These are phyloP conservation scores for Ophiostoma australiae DNA, from an alignment of 2,329 filamentous ascomycete species.

Conservation along the genomic window DNA sequence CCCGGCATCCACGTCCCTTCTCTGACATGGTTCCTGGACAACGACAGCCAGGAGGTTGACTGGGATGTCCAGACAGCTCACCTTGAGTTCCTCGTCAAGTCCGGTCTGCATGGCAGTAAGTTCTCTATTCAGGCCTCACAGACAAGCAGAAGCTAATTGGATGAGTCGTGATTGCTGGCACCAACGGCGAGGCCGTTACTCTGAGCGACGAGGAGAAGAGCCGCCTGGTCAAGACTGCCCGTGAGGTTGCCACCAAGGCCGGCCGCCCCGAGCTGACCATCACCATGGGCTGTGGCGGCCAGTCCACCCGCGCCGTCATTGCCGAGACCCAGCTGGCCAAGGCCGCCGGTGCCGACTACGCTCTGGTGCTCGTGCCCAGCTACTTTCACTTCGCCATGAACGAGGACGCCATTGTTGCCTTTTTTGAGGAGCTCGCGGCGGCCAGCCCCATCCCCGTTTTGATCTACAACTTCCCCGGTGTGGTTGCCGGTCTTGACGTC, in stretches of 20 bases:
- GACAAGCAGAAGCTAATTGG: background rate
- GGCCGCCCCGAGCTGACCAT: slow-evolving; percentile 56
- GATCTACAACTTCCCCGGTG: slow-evolving; percentile 69
- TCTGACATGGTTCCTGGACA: slow-evolving; percentile 50
- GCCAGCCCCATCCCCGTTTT: slow-evolving; percentile 58
- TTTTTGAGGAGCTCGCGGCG: slow-evolving; percentile 59
- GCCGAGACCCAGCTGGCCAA: slow-evolving; percentile 57
- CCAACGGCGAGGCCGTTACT: slow-evolving; percentile 68
- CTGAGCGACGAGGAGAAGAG: slow-evolving; percentile 60
- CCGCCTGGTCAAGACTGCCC: slow-evolving; percentile 56
- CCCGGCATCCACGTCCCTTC: slow-evolving; percentile 53
- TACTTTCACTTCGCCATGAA: slow-evolving; percentile 65
- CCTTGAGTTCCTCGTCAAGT: slow-evolving; percentile 49
- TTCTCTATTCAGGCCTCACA: background rate
- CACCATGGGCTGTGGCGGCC: slow-evolving; percentile 62
- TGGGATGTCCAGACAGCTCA: slow-evolving; percentile 52
- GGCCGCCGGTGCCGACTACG: slow-evolving; percentile 61
- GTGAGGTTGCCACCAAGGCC: slow-evolving; percentile 52
- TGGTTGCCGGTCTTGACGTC: slow-evolving; percentile 62
- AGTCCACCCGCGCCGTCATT: slow-evolving; percentile 54
- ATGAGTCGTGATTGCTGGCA: background rate
- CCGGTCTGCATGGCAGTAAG: slow-evolving; percentile 26
- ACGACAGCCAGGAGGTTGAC: slow-evolving; percentile 48
- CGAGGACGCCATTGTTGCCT: slow-evolving; percentile 54
- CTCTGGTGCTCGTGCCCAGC: slow-evolving; percentile 63